phyloP scores from a whole-genome alignment of 495 filamentous ascomycete species.

The Talaromyces trachyspermus region DNA sequence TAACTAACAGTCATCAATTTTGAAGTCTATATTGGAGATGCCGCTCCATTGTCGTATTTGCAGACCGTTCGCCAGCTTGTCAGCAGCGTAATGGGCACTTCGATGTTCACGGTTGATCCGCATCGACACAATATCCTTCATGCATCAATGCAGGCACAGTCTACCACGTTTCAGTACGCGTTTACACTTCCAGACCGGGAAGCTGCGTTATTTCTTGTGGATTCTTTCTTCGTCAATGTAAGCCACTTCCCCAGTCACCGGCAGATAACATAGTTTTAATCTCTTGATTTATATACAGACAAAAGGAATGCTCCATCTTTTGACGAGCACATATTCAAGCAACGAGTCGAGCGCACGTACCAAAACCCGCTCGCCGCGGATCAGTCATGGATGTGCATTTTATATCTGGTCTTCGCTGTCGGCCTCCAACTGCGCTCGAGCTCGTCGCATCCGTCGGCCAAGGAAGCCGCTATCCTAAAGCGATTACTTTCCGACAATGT shows the following conservation, averaged over 20 bases:
- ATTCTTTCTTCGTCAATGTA: conserved; percentile 55
- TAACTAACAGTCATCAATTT: conserved; percentile 23
- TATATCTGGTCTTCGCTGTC: conserved; percentile 53
- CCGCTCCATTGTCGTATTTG: conserved; percentile 63
- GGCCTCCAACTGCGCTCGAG: conserved; percentile 44
- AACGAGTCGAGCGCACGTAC: conserved; percentile 44
- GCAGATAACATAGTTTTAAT: background rate
- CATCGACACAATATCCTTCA: conserved; percentile 63
- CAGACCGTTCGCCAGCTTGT: conserved; percentile 69
- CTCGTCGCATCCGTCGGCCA: conserved; percentile 39
- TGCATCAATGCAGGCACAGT: conserved; percentile 35
- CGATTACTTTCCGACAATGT: conserved; percentile 34
- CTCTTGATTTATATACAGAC: conserved; percentile 30
- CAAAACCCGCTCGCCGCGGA: conserved; percentile 41
- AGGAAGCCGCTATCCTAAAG: conserved; percentile 43
- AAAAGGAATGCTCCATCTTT: conserved; percentile 51
- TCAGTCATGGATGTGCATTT: conserved; percentile 43
- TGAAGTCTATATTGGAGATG: conserved; percentile 58
- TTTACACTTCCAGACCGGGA: conserved; percentile 46
- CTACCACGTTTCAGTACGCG: conserved; percentile 34
- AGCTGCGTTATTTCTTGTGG: conserved; percentile 46
- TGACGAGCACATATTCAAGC: conserved; percentile 40
- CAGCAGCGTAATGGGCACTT: conserved; percentile 54
- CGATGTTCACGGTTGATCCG: conserved; percentile 62
- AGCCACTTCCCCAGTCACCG: conserved; percentile 10